Base-by-base conservation (phyloP, 176 grass and related monocot species). In the Calamus simplicifolius region DNA sequence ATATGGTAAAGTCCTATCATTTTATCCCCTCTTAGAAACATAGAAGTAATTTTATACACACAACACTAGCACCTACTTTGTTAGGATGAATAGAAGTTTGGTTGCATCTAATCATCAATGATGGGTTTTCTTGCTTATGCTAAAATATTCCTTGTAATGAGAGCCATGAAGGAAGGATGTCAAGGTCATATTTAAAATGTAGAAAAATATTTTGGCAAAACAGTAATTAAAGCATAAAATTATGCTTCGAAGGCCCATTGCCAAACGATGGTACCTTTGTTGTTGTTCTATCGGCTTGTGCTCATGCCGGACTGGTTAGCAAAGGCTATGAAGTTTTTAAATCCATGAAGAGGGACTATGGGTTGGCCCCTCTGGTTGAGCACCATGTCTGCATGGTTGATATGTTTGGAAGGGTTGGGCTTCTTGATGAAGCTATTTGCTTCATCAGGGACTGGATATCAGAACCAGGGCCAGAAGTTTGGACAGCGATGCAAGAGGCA, bases 221-320 rank as follows among this genome's bases (percentile, higher is more conserved):
- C n/a, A n/a, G n/a, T n/a, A n/a, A n/a, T n/a, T n/a, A n/a, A n/a
- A n/a, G n/a, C n/a, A n/a, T n/a, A n/a, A n/a, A n/a, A n/a, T n/a
- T n/a, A n/a, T n/a, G n/a, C n/a, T n/a, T n/a, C 0, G 64, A 81
- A 27, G 74, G 78, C 26, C 57, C 50, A 19, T 69, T 63, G 14
- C 91, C 86, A n/a, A 95, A 95, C 30, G 77, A 89, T 69, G 83
- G 90, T 56, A 87, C 86, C n/a, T 90, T 90, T 77, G 48, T 96
- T 50, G 77, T 83, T 6, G 67, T 78, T 51, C 70, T 95, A 58
- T 79, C 87, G 50, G 90, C 86, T 4, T 95, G 90, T 66, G 84
- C 83, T 0, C 90, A 89, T 56, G 63, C 80, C 29, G 90, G 90
- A 25, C 71, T 90, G 51, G 66, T 89, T 43, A 76, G 19, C 4